Evolutionary conservation across 495 filamentous ascomycete species (phyloP), one percentile per base, ranked within the genome.

Genomic region (Trichoderma gamsii): DNA sequence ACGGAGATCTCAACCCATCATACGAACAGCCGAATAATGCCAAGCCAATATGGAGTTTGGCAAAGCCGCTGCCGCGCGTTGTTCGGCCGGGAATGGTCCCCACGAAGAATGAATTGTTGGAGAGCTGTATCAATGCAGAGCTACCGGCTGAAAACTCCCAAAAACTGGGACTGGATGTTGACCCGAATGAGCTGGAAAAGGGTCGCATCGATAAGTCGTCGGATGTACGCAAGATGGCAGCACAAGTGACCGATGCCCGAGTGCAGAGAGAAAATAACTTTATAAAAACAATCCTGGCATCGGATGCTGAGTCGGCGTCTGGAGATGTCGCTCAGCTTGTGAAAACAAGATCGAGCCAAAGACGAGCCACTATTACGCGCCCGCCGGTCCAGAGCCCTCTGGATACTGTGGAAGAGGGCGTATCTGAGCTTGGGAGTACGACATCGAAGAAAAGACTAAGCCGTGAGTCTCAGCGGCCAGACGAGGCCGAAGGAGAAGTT

Each of bases 11-110:
- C 4, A 84, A 85, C 67, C 81, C 82, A 1, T 75, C 73, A 32
- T 81, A 84, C 68, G 79, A 81, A 18, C 77, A 80, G 41, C 64
- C 76, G 0, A 68, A 70, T 35, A 79, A 79, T 7, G n/a, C 51
- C 11, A 80, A 79, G 69, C 83, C 83, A 0, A 75, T 85, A 18
- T 86, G 79, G 76, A 78, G 78, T 73, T 69, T 85, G 59, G 80
- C 81, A 4, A 81, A 80, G 69, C 81, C 83, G 4, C 67, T 85
- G 27, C 84, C 82, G 4, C 80, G 78, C 68, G 78, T 81, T 16
- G 77, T 83, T 65, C 76, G 83, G 29, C 73, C 81, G 59, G 77
- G 74, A 21, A 83, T 81, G 79, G 76, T 80, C 23, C 78, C 77
- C 5, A 80, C 75, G 9, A 79, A 76, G 21, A 41, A 43, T 38